Percentiles rank a stretch among this genome's conserved stretches.
Evolutionary conservation across 139 green algal genomes (phyloP).

Genomic region (Chlamydomonas sp.): DNA sequence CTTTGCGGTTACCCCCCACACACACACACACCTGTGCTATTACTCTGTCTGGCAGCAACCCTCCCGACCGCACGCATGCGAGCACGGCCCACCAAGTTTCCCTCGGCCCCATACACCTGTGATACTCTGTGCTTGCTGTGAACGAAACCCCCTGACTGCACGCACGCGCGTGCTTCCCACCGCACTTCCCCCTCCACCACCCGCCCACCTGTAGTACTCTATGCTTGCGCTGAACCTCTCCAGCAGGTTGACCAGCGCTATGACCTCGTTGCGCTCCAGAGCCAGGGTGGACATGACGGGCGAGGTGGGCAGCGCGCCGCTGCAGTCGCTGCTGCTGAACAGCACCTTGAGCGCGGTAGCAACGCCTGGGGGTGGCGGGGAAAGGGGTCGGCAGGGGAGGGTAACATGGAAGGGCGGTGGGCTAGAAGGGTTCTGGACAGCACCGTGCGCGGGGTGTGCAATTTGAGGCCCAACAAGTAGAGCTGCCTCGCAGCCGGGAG

Average conservation of each 20-base stretch:
- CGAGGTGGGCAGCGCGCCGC: background rate
- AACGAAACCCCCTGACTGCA: too few relatives aligned
- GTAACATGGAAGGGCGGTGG: background rate
- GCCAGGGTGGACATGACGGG: conserved; percentile 39
- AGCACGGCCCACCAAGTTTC: too few relatives aligned
- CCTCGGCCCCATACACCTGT: too few relatives aligned
- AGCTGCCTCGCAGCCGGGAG: too few relatives aligned
- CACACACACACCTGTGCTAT: too few relatives aligned
- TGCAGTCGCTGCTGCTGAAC: conserved; percentile 81
- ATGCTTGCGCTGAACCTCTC: conserved; percentile 80
- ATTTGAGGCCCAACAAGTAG: too few relatives aligned
- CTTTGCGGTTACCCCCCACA: too few relatives aligned
- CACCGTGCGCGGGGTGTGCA: background rate
- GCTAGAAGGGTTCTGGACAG: background rate
- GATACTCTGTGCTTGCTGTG: too few relatives aligned
- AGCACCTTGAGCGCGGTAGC: conserved; percentile 96
- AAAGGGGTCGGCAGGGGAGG: background rate
- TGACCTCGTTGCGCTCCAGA: conserved; percentile 95
- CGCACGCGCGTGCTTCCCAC: too few relatives aligned
- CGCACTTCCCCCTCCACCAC: too few relatives aligned
- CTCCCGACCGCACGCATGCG: too few relatives aligned
- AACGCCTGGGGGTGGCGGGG: conserved; percentile 67
- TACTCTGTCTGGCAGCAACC: too few relatives aligned
- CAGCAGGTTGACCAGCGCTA: conserved; percentile 94
- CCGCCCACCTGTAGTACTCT: conserved; percentile 57